Conservation (phyloP, 805 yeast genomes). For the Pichia phayaonensis region DNA sequence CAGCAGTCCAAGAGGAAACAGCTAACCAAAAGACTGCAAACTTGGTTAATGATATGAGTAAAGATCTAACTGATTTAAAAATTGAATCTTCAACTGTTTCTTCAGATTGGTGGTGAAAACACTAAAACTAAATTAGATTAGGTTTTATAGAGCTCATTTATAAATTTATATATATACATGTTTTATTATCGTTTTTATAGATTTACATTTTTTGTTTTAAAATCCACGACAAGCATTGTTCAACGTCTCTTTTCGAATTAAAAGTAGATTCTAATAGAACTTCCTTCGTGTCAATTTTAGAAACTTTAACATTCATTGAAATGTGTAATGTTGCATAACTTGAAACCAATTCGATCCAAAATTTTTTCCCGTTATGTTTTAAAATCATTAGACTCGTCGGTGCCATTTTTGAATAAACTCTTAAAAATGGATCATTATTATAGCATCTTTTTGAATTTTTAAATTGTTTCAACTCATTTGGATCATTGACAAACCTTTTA, state of each 20-base stretch:
- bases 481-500: constrained; percentile 17
- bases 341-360: constrained; percentile 12
- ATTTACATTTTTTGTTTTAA: constrained; percentile 4
- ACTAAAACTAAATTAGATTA: not conserved
- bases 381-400: constrained; percentile 15
- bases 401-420: constrained; percentile 18
- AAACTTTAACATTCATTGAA: constrained; percentile 10
- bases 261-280: constrained; percentile 38
- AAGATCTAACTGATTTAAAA: constrained; percentile 1
- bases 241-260: constrained; percentile 44
- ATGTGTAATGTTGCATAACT: constrained; percentile 12
- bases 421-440: constrained; percentile 17
- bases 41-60: not conserved
- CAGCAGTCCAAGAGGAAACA: not conserved
- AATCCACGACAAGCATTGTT: constrained; percentile 49
- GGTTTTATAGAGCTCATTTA: not conserved
- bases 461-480: constrained; percentile 7
- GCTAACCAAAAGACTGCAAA: not conserved
- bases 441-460: not conserved
- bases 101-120: constrained; percentile 4
- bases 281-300: constrained; percentile 25
- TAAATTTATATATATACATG: not conserved
- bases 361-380: not conserved
- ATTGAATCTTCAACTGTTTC: constrained; percentile 5
- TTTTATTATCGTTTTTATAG: not conserved